Base-by-base conservation (phyloP, 192 early-diverging fungal species). In the Coemansia sp. region DNA sequence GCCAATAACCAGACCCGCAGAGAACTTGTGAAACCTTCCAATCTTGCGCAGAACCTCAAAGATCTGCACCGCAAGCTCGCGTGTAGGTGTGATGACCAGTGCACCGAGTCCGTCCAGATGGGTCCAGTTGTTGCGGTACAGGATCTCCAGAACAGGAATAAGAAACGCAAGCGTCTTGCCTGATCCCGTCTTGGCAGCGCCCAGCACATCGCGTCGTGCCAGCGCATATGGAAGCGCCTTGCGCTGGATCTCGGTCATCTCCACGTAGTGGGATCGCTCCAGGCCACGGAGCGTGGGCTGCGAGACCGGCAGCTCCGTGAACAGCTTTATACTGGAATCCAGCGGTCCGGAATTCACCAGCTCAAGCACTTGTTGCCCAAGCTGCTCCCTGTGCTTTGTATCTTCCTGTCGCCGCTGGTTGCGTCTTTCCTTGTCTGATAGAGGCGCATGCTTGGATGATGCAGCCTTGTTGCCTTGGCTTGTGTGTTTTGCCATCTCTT, bases 1-100 rank as follows among this genome's bases (percentile, higher is more conserved):
- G 68, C 91, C 97, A 80, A 98, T 99, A 32, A 99, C 85, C 69
- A 98, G 84, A 12, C 96, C 96, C 26, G 96, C 96, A n/a, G 95
- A 97, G 72, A 94, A 87, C 15, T 83, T 76, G 72, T 94, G 93
- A 19, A 85, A 70, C 23, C 78, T 70, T 16, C 93, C 93, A 56
- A 94, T 85, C 61, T 88, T 90, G 53, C 86, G 84, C 60, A 94
- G 77, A 2, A 92, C 91, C 61, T 91, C 92, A 71, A 99, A 99
- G 37, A 97, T 98, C 84, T 99, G 96, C 42, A 98, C 85, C 2
- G 81, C 84, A 64, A 94, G 76, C 61, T 94, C 93, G 39, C 93
- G 88, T 19, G 93, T 94, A 9, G 93, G 93, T 43, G 93, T 91
- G 56, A 94, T 92, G 19, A 94, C 86, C 61, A 94, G 63, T 3